A percentile compares a stretch with the other conserved stretches of the same genome.
These are phyloP conservation scores for Artemisia annua DNA, from an alignment of 129 eudicot genomes.

Conservation along the genomic window DNA sequence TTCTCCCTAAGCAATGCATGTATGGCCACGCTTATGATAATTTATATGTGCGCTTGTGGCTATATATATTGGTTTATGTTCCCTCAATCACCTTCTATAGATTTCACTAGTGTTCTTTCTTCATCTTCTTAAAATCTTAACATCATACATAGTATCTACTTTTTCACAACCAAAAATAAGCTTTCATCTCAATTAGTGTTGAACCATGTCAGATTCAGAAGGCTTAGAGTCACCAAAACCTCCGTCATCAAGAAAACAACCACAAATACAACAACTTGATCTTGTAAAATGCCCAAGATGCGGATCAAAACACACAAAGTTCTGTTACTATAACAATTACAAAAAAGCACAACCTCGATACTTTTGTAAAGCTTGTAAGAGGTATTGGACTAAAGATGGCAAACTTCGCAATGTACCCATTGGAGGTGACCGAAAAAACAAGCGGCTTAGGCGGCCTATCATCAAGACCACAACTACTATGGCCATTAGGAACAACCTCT, in stretches of 20 bases:
- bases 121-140: neutral
- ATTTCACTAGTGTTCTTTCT: neutral
- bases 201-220: conserved; percentile 25
- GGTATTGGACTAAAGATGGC: conserved; percentile 94
- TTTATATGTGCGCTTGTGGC: too few species aligned
- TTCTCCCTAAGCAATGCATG: too few species aligned
- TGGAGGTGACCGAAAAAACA: conserved; percentile 88
- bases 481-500: conserved; percentile 1
- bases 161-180: neutral
- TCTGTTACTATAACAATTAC: conserved; percentile 90
- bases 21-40: too few species aligned
- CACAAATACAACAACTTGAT: conserved; percentile 35
- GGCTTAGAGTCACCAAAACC: conserved; percentile 32
- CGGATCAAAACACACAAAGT: conserved; percentile 71
- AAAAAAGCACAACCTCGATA: conserved; percentile 84
- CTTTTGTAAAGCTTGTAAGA: conserved; percentile 78
- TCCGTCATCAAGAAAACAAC: conserved; percentile 29
- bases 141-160: neutral
- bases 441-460: conserved; percentile 45
- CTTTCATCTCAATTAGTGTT: neutral
- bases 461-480: conserved; percentile 16
- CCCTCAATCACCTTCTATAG: neutral
- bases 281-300: conserved; percentile 73
- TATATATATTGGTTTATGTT: neutral
- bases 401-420: conserved; percentile 77